These are phyloP conservation scores for Lunularia cruciata DNA, from an alignment of 225 moss, liverwort and hornwort genomes.

Conservation along the genomic window DNA sequence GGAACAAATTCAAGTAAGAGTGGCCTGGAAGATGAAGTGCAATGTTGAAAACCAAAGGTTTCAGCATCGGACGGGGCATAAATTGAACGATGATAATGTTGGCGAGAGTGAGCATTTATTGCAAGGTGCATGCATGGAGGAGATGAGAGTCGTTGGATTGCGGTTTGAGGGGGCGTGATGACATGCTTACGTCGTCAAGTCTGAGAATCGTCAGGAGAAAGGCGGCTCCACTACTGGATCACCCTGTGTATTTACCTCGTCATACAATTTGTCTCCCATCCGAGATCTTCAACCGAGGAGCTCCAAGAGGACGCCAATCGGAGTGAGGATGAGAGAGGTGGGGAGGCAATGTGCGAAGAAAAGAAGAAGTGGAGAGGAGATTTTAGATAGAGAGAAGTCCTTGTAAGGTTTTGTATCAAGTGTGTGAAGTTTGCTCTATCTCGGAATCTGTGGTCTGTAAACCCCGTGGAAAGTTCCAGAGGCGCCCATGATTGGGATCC, in stretches of 20 bases:
- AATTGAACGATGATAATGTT: constrained; percentile 6
- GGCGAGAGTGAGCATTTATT: constrained; percentile 23
- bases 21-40: neutral
- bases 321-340: neutral
- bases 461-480: constrained; percentile 14
- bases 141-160: constrained; percentile 20
- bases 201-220: constrained; percentile 27
- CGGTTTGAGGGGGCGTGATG: constrained; percentile 31
- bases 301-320: neutral
- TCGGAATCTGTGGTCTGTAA: constrained; percentile 11
- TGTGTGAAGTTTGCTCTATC: neutral
- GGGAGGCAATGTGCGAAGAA: neutral
- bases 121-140: constrained; percentile 33
- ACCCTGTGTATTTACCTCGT: constrained; percentile 14
- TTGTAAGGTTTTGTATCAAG: neutral
- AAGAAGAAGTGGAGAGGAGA: neutral
- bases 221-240: constrained; percentile 39
- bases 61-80: too few relatives aligned
- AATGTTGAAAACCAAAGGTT: neutral
- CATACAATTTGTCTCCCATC: neutral
- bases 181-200: constrained; percentile 27
- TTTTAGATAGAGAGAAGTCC: neutral
- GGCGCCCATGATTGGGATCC: constrained; percentile 16
- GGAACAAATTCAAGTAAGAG: neutral
- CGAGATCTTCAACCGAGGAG: constrained; percentile 1